These are phyloP conservation scores for Omphalotus olearius DNA, from an alignment of 1,284 basidiomycete species.

Conservation along the genomic window DNA sequence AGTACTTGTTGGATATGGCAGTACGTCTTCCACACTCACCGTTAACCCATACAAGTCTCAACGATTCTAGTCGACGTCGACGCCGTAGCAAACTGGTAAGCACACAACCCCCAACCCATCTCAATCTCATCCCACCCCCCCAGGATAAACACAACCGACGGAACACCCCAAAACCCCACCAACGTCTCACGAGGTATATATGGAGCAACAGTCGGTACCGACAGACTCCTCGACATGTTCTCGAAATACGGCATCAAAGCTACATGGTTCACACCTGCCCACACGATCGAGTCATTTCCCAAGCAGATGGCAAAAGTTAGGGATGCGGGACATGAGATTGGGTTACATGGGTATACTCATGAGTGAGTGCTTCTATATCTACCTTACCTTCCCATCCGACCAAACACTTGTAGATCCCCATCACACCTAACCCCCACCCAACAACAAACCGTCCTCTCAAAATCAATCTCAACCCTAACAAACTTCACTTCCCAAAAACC, in stretches of 20 bases:
- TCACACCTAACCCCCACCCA: not conserved
- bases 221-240: not conserved
- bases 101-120: too few species aligned
- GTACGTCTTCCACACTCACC: too few species aligned
- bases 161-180: not conserved
- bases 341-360: constrained; percentile 1
- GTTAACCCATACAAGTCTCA: too few species aligned
- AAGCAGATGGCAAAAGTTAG: not conserved
- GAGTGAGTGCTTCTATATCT: too few species aligned
- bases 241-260: not conserved
- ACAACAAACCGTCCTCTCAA: not conserved
- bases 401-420: not conserved
- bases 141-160: not conserved
- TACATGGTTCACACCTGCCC: not conserved
- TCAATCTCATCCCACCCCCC: too few species aligned
- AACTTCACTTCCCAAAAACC: not conserved
- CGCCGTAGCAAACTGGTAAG: too few species aligned
- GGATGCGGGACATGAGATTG: constrained; percentile 2
- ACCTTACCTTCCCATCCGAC: too few species aligned
- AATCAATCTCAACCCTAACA: not conserved
- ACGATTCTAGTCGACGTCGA: too few species aligned
- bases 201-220: not conserved
- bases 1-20: not conserved
- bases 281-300: not conserved
- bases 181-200: not conserved